Evolutionary conservation across 805 yeast species (phyloP), one percentile per base, ranked within the genome.

Genomic region (Ogataea allantospora): DNA sequence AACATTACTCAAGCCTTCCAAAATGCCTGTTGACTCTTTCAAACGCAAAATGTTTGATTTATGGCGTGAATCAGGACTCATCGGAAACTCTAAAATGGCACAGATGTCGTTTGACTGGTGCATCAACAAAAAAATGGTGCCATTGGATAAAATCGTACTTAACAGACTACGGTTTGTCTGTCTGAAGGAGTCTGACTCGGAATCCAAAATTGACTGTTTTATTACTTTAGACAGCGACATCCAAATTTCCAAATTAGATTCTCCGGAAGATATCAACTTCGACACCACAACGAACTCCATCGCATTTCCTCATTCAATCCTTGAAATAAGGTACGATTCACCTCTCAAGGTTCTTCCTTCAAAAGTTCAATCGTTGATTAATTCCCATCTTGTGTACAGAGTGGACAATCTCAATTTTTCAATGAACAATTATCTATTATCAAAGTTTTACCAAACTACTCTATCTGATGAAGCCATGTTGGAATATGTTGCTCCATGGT

Each of bases 331-430:
- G 14, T 75, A 75, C 62, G 67, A 66, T 23, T 63, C 63, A 1
- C 50, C 62, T 5, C 34, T 64, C 7, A 42, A 55, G 31, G 38
- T 32, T 4, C 44, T 62, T n/a, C 75, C 75, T 0, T 33, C 46
- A 1, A 56, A 65, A 50, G 49, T 78, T 6, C 51, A 51, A 27
- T 58, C 65, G 5, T 53, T 79, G 19, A 59, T 65, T 16, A 46
- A 58, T 16, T 72, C 80, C 4, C 79, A 75, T 51, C 54, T 78
- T 13, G 68, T 75, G 10, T 67, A 66, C 51, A 61, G 64, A 23
- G 71, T 77, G 27, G 70, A 71, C 35, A 57, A 56, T 12, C 41
- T 58, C 19, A 55, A 58, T 29, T 62, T 62, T 38, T 56, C 59
- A 12, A 9, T 62, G 19, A 56, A 58, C 40, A 64, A 64, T 38